These are phyloP conservation scores for Solanum chiquidenum DNA, from an alignment of 257 asterid genomes.

Conservation along the genomic window DNA sequence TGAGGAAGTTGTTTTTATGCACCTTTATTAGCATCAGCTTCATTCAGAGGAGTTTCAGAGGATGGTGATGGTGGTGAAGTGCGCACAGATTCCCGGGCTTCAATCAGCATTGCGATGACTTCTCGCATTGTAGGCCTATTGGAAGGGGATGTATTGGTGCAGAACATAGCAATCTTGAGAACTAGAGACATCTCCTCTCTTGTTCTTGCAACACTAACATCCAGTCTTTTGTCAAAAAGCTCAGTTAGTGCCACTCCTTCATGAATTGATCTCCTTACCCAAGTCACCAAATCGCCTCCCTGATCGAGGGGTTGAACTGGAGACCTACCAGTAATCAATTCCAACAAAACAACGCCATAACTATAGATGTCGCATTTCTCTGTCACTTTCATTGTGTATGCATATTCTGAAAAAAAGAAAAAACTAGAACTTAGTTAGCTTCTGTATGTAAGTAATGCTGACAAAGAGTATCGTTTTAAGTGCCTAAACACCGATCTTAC, in stretches of 20 bases:
- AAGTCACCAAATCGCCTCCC: slow-evolving; percentile 73
- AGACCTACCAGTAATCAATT: slow-evolving; percentile 62
- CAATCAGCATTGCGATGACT: slow-evolving; percentile 65
- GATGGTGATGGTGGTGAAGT: slow-evolving; percentile 42
- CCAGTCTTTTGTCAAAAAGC: slow-evolving; percentile 55
- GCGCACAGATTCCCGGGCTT: slow-evolving; percentile 39
- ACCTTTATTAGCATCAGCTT: slow-evolving; percentile 29
- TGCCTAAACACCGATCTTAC: slow-evolving; percentile 17
- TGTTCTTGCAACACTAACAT: slow-evolving; percentile 37
- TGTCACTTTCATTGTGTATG: slow-evolving; percentile 91
- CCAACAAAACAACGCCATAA: slow-evolving; percentile 74
- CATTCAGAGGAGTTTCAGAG: slow-evolving; percentile 62
- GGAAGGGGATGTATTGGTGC: slow-evolving; percentile 70
- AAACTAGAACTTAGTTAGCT: background rate
- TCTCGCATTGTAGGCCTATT: slow-evolving; percentile 81
- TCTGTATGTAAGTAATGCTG: background rate
- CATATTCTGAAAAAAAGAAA: slow-evolving; percentile 52
- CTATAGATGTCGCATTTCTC: slow-evolving; percentile 85
- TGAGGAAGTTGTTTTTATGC: background rate
- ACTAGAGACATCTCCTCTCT: slow-evolving; percentile 63
- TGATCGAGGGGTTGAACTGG: slow-evolving; percentile 82
- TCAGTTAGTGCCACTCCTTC: slow-evolving; percentile 25
- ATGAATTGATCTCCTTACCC: slow-evolving; percentile 55
- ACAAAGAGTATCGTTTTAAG: background rate
- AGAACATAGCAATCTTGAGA: slow-evolving; percentile 72